Conservation (phyloP, 495 filamentous ascomycete species). For the Delitschia confertaspora region DNA sequence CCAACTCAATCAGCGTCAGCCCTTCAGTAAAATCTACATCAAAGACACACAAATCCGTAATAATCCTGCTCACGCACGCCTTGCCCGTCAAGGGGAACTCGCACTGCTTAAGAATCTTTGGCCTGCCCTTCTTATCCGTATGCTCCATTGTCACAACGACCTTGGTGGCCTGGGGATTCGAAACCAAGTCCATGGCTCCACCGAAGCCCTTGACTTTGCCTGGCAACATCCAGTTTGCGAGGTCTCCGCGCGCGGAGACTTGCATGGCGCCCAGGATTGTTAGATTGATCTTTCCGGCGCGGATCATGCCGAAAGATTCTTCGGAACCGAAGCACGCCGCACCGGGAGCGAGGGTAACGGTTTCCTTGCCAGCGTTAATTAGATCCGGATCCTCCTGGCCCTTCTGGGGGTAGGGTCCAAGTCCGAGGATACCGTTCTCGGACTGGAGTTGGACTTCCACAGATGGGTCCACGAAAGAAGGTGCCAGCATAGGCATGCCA, state of each 20-base stretch:
- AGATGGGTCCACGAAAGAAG: slow-evolving; percentile 41
- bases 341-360: slow-evolving; percentile 48
- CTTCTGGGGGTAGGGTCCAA: slow-evolving; percentile 52
- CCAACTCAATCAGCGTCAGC: slow-evolving; percentile 47
- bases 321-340: slow-evolving; percentile 50
- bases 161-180: slow-evolving; percentile 51
- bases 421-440: slow-evolving; percentile 54
- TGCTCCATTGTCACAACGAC: slow-evolving; percentile 56
- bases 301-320: slow-evolving; percentile 55
- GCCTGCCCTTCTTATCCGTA: slow-evolving; percentile 50
- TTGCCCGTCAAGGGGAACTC: slow-evolving; percentile 48
- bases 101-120: slow-evolving; percentile 51
- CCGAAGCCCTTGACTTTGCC: slow-evolving; percentile 59
- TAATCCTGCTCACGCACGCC: slow-evolving; percentile 42
- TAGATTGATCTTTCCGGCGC: slow-evolving; percentile 51
- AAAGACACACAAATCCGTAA: slow-evolving; percentile 52
- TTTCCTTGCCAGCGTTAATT: slow-evolving; percentile 57
- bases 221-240: slow-evolving; percentile 58
- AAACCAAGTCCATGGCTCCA: slow-evolving; percentile 55
- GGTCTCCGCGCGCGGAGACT: slow-evolving; percentile 48
- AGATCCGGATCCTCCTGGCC: slow-evolving; percentile 49
- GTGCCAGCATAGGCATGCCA: slow-evolving; percentile 54
- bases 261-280: slow-evolving; percentile 54
- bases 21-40: slow-evolving; percentile 46
- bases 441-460: slow-evolving; percentile 47